Percentiles rank a stretch among this genome's conserved stretches.
Evolutionary conservation across 2,329 filamentous ascomycete genomes (phyloP).

Genomic region (Dactylellina leptospora): DNA sequence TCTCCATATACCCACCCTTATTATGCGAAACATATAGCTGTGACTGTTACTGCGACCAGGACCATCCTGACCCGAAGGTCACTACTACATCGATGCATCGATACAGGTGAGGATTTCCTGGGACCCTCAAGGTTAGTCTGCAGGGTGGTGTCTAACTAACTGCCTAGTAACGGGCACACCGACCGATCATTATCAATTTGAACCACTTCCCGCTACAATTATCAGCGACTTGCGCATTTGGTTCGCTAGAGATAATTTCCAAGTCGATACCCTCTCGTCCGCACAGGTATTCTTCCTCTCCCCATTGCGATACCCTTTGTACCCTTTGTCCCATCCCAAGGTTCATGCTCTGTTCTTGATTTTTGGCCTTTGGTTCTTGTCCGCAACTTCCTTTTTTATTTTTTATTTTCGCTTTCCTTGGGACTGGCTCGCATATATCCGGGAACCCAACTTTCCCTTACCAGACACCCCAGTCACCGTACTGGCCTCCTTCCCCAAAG

Average conservation of each 20-base stretch:
- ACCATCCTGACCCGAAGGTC: slow-evolving; percentile 6
- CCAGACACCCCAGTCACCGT: slow-evolving; percentile 31
- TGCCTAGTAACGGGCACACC: slow-evolving; percentile 46
- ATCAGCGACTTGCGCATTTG: slow-evolving; percentile 51
- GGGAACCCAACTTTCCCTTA: slow-evolving; percentile 42
- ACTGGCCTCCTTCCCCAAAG: slow-evolving; percentile 47
- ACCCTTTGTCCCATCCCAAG: not conserved
- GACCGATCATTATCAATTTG: slow-evolving; percentile 50
- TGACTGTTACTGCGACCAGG: slow-evolving; percentile 39
- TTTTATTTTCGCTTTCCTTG: slow-evolving; percentile 18
- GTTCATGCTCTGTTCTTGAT: not conserved
- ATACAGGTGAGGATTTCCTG: not conserved
- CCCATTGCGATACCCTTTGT: slow-evolving; percentile 14
- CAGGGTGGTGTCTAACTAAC: slow-evolving; percentile 36
- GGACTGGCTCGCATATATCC: slow-evolving; percentile 44
- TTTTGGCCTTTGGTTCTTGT: not conserved
- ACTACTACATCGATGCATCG: slow-evolving; percentile 4
- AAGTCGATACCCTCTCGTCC: not conserved
- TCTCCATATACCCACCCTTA: slow-evolving; percentile 29
- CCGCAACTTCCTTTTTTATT: slow-evolving; percentile 2
- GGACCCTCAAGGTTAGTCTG: slow-evolving; percentile 16
- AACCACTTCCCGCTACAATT: slow-evolving; percentile 44
- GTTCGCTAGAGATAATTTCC: slow-evolving; percentile 36
- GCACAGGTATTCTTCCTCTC: not conserved
- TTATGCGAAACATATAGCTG: slow-evolving; percentile 49